Evolutionary conservation across 768 basidiomycete species (phyloP).

Genomic region (Hericium alpestre): DNA sequence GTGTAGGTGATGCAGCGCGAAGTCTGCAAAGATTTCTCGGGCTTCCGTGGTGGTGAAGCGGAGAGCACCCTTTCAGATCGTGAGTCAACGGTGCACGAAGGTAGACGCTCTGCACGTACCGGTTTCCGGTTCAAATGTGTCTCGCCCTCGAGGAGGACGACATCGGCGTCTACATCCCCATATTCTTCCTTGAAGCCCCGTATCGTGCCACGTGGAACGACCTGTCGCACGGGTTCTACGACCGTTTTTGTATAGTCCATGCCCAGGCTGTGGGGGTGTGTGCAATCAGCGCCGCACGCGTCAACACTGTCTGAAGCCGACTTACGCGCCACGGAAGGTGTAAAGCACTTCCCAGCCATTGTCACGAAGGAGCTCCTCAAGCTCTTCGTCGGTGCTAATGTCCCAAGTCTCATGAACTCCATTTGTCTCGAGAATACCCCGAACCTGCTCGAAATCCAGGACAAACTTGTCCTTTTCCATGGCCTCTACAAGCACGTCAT

Average conservation of each 20-base stretch:
- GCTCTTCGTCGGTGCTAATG: conserved; percentile 16
- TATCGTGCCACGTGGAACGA: conserved; percentile 25
- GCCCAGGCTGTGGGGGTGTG: conserved; percentile 21
- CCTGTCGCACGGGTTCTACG: conserved; percentile 26
- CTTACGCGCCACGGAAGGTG: conserved; percentile 32
- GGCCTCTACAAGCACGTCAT: neutral
- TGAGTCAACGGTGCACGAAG: neutral
- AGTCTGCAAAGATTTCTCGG: conserved; percentile 4
- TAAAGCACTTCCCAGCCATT: conserved; percentile 33
- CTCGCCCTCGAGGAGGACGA: conserved; percentile 31
- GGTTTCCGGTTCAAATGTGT: conserved; percentile 31
- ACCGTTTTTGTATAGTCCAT: conserved; percentile 36
- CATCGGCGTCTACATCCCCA: conserved; percentile 22
- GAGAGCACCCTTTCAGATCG: conserved; percentile 6
- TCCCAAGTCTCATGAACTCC: conserved; percentile 1
- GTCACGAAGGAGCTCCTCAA: conserved; percentile 23
- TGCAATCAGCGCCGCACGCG: neutral
- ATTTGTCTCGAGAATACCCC: neutral
- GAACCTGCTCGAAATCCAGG: conserved; percentile 3
- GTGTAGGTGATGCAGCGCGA: conserved; percentile 2
- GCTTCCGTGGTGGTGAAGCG: conserved; percentile 7
- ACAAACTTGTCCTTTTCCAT: neutral
- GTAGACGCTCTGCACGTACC: conserved; percentile 18
- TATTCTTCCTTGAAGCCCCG: conserved; percentile 33
- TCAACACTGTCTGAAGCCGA: conserved; percentile 1